phyloP scores from a whole-genome alignment of 441 rosid genomes.

The Macaranga tanarius region DNA sequence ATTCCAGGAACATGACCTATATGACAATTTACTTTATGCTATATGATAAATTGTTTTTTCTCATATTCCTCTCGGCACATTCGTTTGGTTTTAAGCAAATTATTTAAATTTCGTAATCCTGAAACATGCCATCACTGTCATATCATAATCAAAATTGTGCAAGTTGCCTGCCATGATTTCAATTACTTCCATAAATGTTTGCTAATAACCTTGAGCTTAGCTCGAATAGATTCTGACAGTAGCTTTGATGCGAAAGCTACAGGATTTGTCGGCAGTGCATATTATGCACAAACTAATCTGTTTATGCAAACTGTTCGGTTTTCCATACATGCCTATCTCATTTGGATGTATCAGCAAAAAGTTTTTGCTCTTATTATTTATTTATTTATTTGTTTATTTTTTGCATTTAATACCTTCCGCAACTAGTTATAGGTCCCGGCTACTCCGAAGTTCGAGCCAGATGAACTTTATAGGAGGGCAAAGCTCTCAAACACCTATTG shows the following conservation, averaged over 20 bases:
- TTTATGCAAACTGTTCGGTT: not conserved
- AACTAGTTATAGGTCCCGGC: no score
- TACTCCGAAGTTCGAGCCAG: no score
- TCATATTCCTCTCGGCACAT: not conserved
- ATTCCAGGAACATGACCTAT: not conserved
- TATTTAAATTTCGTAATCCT: constrained; percentile 2
- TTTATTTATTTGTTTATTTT: no score
- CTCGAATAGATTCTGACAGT: not conserved
- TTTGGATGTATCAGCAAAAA: not conserved
- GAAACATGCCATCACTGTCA: not conserved
- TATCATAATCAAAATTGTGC: constrained; percentile 12
- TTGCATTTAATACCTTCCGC: no score
- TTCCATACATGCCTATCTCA: not conserved
- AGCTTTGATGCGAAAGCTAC: not conserved
- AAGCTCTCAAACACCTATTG: no score
- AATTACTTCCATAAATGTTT: not conserved
- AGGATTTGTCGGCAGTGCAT: not conserved
- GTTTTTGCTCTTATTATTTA: no score
- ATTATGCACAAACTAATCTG: not conserved
- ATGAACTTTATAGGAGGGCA: no score
- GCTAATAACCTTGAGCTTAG: not conserved
- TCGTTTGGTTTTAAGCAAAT: constrained; percentile 4
- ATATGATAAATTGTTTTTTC: not conserved
- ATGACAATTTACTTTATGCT: not conserved
- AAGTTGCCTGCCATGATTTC: constrained; percentile 9